These are phyloP conservation scores for Nakazawaea populi DNA, from an alignment of 805 yeast species.

Conservation along the genomic window DNA sequence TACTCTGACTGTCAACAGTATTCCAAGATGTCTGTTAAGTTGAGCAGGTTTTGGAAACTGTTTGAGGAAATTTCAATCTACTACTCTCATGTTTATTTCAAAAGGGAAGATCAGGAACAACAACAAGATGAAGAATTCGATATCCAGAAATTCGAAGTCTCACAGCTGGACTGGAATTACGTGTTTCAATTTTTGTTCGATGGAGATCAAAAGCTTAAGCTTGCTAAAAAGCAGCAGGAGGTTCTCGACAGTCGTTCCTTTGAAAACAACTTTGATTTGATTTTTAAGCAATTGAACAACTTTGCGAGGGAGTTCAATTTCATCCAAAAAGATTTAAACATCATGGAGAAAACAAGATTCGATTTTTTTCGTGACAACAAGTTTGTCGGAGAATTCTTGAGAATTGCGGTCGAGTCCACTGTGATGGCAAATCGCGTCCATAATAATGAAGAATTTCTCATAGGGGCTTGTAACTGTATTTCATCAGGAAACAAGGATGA, in stretches of 20 bases:
- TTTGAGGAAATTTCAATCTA: constrained; percentile 39
- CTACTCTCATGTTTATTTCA: constrained; percentile 30
- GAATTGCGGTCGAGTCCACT: background rate
- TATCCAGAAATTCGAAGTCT: constrained; percentile 30
- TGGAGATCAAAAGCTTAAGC: constrained; percentile 14
- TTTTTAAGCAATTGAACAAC: constrained; percentile 15
- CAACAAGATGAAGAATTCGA: constrained; percentile 16
- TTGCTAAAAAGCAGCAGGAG: constrained; percentile 12
- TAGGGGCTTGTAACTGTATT: background rate
- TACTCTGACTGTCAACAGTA: constrained; percentile 48
- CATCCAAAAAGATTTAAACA: constrained; percentile 1
- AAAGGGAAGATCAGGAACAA: constrained; percentile 24
- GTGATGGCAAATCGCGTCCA: background rate
- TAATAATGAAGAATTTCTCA: background rate
- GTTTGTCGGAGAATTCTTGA: constrained; percentile 2
- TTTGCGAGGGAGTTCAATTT: constrained; percentile 17
- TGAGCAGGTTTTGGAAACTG: constrained; percentile 31
- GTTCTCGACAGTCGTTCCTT: constrained; percentile 13
- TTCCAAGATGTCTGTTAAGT: constrained; percentile 47
- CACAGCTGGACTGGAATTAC: constrained; percentile 35
- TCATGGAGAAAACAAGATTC: background rate
- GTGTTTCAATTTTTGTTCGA: constrained; percentile 28
- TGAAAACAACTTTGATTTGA: constrained; percentile 21
- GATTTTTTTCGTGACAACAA: background rate
- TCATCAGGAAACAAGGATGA: background rate